A percentile compares a stretch with the other conserved stretches of the same genome.
These are phyloP conservation scores for Alnus rubra DNA, from an alignment of 306 rosid genomes.

Conservation along the genomic window DNA sequence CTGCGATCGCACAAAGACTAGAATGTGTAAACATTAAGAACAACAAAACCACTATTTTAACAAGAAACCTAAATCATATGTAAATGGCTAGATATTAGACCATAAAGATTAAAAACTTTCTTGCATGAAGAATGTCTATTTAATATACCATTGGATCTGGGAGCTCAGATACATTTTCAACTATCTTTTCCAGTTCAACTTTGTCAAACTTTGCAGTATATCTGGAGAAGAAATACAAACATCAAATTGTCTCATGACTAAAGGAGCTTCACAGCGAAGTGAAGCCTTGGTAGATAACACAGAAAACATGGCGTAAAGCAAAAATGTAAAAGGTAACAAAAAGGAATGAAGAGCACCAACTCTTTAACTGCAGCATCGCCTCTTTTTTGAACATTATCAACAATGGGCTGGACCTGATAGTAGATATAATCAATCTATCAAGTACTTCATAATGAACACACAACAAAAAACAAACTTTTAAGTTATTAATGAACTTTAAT, in stretches of 20 bases:
- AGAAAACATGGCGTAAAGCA: background rate
- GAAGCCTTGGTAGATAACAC: background rate
- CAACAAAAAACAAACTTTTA: background rate
- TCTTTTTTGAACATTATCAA: conserved; percentile 72
- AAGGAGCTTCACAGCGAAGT: background rate
- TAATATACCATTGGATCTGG: conserved; percentile 82
- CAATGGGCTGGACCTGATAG: conserved; percentile 88
- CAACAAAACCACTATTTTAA: background rate
- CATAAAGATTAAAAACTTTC: background rate
- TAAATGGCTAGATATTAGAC: background rate
- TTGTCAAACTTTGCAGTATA: conserved; percentile 82
- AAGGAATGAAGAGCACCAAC: conserved; percentile 39
- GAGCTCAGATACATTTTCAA: conserved; percentile 70
- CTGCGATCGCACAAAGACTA: conserved; percentile 47
- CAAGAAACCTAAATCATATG: background rate
- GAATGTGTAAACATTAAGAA: conserved; percentile 4
- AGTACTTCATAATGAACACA: conserved; percentile 7
- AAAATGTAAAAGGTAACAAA: background rate
- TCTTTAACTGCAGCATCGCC: conserved; percentile 87
- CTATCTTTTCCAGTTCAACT: conserved; percentile 59
- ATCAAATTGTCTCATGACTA: conserved; percentile 5
- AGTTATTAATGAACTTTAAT: background rate
- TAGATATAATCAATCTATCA: background rate
- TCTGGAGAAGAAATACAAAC: conserved; percentile 40
- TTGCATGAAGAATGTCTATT: conserved; percentile 9